Base-by-base conservation (phyloP, 129 eudicot genomes). In the Tagetes erecta region DNA sequence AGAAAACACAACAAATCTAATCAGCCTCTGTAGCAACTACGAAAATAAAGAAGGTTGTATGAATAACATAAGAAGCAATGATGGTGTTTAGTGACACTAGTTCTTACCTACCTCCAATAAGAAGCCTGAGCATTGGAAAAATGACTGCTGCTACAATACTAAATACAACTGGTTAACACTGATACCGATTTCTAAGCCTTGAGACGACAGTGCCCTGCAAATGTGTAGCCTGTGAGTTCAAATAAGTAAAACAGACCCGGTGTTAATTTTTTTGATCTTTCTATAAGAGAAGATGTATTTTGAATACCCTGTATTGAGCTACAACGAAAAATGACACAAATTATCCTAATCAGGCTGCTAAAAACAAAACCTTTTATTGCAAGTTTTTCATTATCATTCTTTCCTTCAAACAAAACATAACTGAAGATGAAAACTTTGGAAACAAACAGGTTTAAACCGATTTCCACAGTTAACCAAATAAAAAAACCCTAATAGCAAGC, bases 111-210 rank as follows among this genome's bases (percentile, higher is more conserved):
- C 74, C 75, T 68, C 81, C 81, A 57, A 11, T 68, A 10, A 68
- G 75, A 68, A 77, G 68, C 70, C 35, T 68, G 60, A 68, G 81
- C 81, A 77, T 77, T 20, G 75, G 68, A 77, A 68, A 34, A 57
- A 77, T 4, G 30, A 30, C 11, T 51, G 37, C 64, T 67, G 60
- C 45, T 30, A 41, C 38, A 52, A 55, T 51, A 51, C 14, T 46
- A 37, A 41, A 13, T 40, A 30, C 56, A 20, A 31, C 68, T 72
- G 0, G 56, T 56, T 42, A 50, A 72, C 67, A 55, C 67, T 2
- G 50, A 30, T 72, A 40, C 53, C 14, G 33, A 71, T 11, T 34
- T 50, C 13, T 70, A 41, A 42, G 52, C 67, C 8, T 70, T 70
- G 14, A 4, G 5, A 49, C 20, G 5, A 49, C 20, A 8, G 55